Base-by-base conservation (phyloP, 768 basidiomycete genomes). In the Exidia glandulosa region DNA sequence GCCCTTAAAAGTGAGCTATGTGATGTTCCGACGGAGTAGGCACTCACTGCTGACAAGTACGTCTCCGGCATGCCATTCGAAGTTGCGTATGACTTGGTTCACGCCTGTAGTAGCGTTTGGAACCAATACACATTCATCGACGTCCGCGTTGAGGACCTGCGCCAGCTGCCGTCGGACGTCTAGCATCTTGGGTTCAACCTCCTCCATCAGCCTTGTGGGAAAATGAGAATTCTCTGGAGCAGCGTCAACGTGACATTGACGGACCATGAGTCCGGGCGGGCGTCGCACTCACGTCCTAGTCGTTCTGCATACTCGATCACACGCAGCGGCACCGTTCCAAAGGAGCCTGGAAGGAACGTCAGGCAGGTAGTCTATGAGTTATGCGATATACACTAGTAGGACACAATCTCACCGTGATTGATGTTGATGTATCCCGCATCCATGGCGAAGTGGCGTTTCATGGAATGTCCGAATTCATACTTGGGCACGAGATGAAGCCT, bases 51-150 rank as follows among this genome's bases (percentile, higher is more conserved):
- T 74, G 48, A 90, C 71, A 57, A 93, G 75, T 7, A 87, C 72
- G 69, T 93, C 90, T 0, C 79, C 83, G 56, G 80, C 68, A 36
- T 79, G 73, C 87, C 86, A 90, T 36, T 79, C 73, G 34, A 93
- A 74, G 60, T 89, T 89, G 55, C 78, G 72, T 33, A 89, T 68
- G 57, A 92, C 73, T 7, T 83, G 87, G 64, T 84, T 83, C 32
- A 92, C 64, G 2, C 81, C 87, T 62, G 80, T 77, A 0, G 84
- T 84, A 0, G 86, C 79, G 64, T 88, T 88, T 0, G 77, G 71
- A 0, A 85, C 79, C 27, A 80, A 64, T 3, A 72, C 69, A 36
- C 64, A 62, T 52, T 75, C 73, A 25, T 74, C 69, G 13, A 56
- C 33, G 7, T 67, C 60, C 4, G 72, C 72, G 30, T 66, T 64